Conservation (phyloP, 2,329 filamentous ascomycete species). For the Sporothrix globosa region DNA sequence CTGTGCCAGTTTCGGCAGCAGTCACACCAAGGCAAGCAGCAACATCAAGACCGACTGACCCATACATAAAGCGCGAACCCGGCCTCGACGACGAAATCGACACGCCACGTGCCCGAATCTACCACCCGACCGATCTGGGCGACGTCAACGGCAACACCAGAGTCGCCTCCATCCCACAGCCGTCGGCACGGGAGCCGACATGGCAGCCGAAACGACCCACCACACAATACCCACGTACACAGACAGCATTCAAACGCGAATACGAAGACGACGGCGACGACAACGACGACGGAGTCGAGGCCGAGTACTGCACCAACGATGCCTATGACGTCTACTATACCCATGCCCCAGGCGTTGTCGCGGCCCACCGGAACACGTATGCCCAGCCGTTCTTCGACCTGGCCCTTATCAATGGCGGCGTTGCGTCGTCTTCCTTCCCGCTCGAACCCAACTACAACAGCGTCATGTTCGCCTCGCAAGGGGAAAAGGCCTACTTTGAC, state of each 20-base stretch:
- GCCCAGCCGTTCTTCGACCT: conserved; percentile 5
- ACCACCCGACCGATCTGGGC: background rate
- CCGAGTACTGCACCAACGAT: background rate
- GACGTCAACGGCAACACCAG: conserved; percentile 13
- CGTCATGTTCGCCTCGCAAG: conserved; percentile 34
- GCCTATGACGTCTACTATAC: background rate
- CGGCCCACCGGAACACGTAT: background rate
- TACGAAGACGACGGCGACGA: background rate
- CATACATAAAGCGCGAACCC: background rate
- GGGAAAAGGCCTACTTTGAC: conserved; percentile 41
- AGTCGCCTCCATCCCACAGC: too few species aligned
- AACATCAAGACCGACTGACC: too few species aligned
- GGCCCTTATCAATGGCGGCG: conserved; percentile 1
- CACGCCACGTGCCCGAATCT: background rate
- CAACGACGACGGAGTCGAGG: background rate
- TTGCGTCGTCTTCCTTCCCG: background rate
- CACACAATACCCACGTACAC: background rate
- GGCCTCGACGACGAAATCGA: background rate
- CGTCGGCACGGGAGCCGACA: background rate
- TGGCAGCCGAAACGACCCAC: background rate
- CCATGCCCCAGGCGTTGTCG: background rate
- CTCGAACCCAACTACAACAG: conserved; percentile 33
- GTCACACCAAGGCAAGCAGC: background rate
- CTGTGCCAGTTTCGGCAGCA: background rate
- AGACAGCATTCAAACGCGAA: conserved; percentile 1